phyloP scores from a whole-genome alignment of 805 yeast genomes.

The Sugiyamaella marilandica region DNA sequence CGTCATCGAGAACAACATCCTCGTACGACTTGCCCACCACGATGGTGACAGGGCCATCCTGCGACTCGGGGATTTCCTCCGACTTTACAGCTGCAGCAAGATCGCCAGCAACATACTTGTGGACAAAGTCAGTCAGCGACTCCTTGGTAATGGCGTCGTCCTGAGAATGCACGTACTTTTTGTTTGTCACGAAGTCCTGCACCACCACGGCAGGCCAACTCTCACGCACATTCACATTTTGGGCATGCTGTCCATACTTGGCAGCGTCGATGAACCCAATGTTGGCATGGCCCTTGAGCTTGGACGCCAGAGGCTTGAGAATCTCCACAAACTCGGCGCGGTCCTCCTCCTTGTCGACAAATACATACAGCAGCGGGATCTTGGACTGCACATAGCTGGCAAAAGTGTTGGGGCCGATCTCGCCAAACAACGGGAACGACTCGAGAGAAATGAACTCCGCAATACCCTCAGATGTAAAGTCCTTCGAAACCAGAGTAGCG shows the following conservation, averaged over 20 bases:
- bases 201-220: conserved; percentile 82
- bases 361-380: conserved; percentile 82
- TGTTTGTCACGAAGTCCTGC: conserved; percentile 63
- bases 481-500: conserved; percentile 20
- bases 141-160: conserved; percentile 44
- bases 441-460: conserved; percentile 52
- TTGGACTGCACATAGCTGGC: conserved; percentile 64
- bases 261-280: conserved; percentile 85
- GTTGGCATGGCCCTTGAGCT: conserved; percentile 72
- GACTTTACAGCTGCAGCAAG: conserved; percentile 73
- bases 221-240: conserved; percentile 74
- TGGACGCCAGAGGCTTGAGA: conserved; percentile 62
- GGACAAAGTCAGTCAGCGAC: conserved; percentile 58
- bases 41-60: conserved; percentile 63
- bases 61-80: conserved; percentile 78
- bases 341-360: conserved; percentile 67
- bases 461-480: conserved; percentile 37
- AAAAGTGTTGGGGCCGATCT: conserved; percentile 77
- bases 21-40: conserved; percentile 84
- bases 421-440: conserved; percentile 80
- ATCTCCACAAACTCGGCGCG: conserved; percentile 49
- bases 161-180: conserved; percentile 77
- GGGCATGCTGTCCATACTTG: conserved; percentile 80
- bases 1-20: conserved; percentile 55
- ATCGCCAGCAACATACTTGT: conserved; percentile 57